Evolutionary conservation across 2,329 filamentous ascomycete species (phyloP).

Genomic region (Penicillium verrucosum): DNA sequence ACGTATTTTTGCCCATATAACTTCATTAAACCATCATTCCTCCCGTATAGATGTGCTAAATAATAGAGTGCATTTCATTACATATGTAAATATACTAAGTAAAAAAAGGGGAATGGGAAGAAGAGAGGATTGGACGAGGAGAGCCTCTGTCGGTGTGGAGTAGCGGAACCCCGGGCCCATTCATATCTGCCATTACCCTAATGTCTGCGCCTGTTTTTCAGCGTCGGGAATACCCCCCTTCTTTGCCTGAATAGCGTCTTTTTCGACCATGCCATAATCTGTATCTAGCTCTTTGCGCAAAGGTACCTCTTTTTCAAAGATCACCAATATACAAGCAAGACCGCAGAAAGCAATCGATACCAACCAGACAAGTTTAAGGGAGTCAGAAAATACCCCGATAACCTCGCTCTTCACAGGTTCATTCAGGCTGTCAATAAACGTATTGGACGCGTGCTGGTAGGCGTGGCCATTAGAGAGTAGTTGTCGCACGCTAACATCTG

Average conservation of each 20-base stretch:
- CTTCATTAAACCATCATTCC: too few species aligned
- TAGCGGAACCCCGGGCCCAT: too few species aligned
- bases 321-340: neutral
- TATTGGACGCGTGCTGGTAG: neutral
- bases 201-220: neutral
- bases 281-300: conserved; percentile 2
- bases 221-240: neutral
- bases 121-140: too few species aligned
- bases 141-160: too few species aligned
- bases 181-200: too few species aligned
- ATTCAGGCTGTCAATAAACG: neutral
- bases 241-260: neutral
- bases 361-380: neutral
- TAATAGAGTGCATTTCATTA: too few species aligned
- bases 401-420: neutral
- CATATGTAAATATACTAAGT: too few species aligned
- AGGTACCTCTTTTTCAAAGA: neutral
- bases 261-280: neutral
- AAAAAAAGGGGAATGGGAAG: too few species aligned
- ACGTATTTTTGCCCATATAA: too few species aligned
- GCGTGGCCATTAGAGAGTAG: neutral
- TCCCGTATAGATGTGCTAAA: too few species aligned
- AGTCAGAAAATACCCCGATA: neutral
- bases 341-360: neutral
- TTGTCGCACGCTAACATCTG: neutral